phyloP scores from a whole-genome alignment of 345 rosid genomes.

The Bruguiera gymnorhiza region DNA sequence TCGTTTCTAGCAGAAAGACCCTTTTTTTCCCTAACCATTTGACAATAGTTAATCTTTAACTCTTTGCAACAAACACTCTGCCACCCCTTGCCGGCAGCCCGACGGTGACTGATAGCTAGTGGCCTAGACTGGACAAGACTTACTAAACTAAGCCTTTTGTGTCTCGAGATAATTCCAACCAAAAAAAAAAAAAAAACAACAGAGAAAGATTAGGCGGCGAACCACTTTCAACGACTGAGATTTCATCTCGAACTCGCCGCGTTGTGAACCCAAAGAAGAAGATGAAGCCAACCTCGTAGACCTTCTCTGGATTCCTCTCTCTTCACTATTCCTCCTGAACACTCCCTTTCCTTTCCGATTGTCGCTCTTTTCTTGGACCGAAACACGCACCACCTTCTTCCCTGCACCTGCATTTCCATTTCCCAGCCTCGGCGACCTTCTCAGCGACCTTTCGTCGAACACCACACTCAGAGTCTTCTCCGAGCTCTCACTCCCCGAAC shows the following conservation, averaged over 20 bases:
- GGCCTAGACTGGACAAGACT: too few relatives aligned
- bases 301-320: neutral
- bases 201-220: neutral
- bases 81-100: too few relatives aligned
- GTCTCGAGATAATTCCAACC: neutral
- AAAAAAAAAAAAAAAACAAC: neutral
- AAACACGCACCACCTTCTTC: neutral
- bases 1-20: too few relatives aligned
- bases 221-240: neutral
- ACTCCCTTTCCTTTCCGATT: neutral
- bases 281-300: constrained; percentile 2
- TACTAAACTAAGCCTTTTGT: too few relatives aligned
- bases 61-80: too few relatives aligned
- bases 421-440: neutral
- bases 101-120: too few relatives aligned
- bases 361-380: neutral
- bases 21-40: too few relatives aligned
- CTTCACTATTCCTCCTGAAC: neutral
- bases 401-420: neutral
- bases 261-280: neutral
- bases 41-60: too few relatives aligned
- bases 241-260: neutral
- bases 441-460: too few relatives aligned
- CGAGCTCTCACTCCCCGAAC: neutral
- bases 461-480: neutral